phyloP scores from a whole-genome alignment of 768 basidiomycete genomes.

The Podaxis sp. region DNA sequence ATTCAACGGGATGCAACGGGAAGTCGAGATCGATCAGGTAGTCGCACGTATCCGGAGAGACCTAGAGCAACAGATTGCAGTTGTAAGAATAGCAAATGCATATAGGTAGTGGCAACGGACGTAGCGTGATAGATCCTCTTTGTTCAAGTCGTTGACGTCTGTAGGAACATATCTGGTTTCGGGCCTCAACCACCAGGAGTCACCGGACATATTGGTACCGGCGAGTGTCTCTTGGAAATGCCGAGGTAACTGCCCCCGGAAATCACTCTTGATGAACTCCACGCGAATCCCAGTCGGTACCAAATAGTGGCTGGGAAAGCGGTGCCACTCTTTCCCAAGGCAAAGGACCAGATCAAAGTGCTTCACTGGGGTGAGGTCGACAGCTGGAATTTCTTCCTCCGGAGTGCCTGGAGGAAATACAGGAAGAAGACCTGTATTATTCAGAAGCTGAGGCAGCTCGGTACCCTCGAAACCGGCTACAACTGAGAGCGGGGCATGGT shows the following conservation, averaged over 20 bases:
- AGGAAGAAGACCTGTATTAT: conserved; percentile 63
- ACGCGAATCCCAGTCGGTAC: conserved; percentile 81
- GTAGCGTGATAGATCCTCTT: conserved; percentile 73
- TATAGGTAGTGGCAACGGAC: conserved; percentile 39
- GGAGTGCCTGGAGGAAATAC: conserved; percentile 33
- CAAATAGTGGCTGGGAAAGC: conserved; percentile 89
- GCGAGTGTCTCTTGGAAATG: conserved; percentile 49
- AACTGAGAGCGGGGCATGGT: conserved; percentile 82
- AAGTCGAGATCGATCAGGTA: conserved; percentile 92
- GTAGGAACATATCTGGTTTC: conserved; percentile 60
- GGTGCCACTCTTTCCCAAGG: conserved; percentile 93
- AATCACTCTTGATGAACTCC: conserved; percentile 91
- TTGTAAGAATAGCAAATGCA: conserved; percentile 5
- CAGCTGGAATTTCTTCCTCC: conserved; percentile 44
- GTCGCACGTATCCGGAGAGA: conserved; percentile 71
- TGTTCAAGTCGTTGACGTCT: conserved; percentile 87
- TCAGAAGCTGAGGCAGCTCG: conserved; percentile 83
- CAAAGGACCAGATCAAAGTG: conserved; percentile 77
- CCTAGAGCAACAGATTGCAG: conserved; percentile 38
- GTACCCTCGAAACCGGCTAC: conserved; percentile 66
- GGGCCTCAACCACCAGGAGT: conserved; percentile 49
- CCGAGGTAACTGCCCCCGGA: conserved; percentile 84
- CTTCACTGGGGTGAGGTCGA: conserved; percentile 68
- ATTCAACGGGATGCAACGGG: conserved; percentile 58
- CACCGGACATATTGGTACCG: not conserved